Evolutionary conservation across 257 asterid species (phyloP), one percentile per base, ranked within the genome.

Genomic region (Apocynum venetum): DNA sequence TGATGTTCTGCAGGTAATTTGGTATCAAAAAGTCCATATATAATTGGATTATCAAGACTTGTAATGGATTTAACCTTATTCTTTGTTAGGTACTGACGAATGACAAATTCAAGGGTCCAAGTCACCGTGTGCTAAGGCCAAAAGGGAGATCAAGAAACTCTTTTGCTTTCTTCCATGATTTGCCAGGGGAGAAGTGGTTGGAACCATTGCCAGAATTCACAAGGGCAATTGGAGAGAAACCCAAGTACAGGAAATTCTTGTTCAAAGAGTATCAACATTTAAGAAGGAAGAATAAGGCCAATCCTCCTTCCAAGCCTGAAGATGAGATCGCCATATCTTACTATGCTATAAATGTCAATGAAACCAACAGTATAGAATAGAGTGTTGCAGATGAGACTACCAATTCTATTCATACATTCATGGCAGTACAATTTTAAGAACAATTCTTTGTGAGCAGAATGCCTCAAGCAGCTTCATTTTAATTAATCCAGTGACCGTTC

Each of bases 141-240:
- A 56, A 82, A 71, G 86, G 79, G 53, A 80, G 60, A 76, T 79
- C 80, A 57, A 81, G 88, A 46, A 67, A 78, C 72, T 83, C 89
- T 4, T 73, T 78, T 78, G 69, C 77, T 15, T 89, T 78, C 76
- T 89, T 87, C 84, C 77, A 84, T 17, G 80, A 76, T 64, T 38
- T 86, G 81, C 78, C 66, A 1, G 87, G 87, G 19, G 88, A 69
- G 40, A 81, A 86, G 47, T 81, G 86, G 88, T 76, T 89, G 8
- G 89, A 87, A 55, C 91, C 90, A 8, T 74, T 87, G 61, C 84
- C 86, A 0, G 72, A 80, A 4, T 85, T 87, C n/a, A 85, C 89
- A 2, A 35, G 64, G 41, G 79, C 84, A 1, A 76, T 83, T 4
- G 85, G 75, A 17, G 78, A 84, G 73, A 20, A 75, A 52, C 86